phyloP scores from a whole-genome alignment of 768 basidiomycete genomes.

The Naganishia vishniacii region DNA sequence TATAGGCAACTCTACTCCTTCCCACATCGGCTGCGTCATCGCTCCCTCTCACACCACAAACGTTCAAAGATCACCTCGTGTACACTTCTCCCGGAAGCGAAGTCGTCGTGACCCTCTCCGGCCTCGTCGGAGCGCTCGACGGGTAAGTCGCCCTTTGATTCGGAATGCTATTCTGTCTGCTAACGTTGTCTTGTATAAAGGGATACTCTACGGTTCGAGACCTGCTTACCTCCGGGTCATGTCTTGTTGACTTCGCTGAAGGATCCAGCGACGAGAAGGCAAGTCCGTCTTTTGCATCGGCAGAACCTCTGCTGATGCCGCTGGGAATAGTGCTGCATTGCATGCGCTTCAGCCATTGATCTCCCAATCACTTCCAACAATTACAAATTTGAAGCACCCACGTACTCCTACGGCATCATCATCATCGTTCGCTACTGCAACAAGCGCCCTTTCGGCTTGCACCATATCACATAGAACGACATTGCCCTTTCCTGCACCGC shows the following conservation, averaged over 20 bases:
- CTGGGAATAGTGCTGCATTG: conserved; percentile 26
- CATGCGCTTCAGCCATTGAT: conserved; percentile 44
- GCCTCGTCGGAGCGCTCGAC: conserved; percentile 66
- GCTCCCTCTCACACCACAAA: conserved; percentile 62
- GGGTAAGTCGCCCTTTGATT: conserved; percentile 52
- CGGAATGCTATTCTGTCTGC: not conserved
- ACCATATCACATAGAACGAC: conserved; percentile 5
- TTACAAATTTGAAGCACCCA: conserved; percentile 41
- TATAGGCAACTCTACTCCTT: conserved; percentile 71
- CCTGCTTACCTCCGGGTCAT: conserved; percentile 15
- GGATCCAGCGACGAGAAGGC: conserved; percentile 33
- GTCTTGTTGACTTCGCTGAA: conserved; percentile 31
- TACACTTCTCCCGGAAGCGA: conserved; percentile 56
- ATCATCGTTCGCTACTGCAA: conserved; percentile 4
- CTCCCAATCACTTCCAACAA: conserved; percentile 51
- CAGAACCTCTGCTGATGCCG: not conserved
- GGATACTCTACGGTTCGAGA: not conserved
- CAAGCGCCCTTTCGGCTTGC: not conserved
- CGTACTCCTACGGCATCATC: conserved; percentile 5
- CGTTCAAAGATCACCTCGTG: conserved; percentile 76
- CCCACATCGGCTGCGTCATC: conserved; percentile 59
- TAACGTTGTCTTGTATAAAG: not conserved
- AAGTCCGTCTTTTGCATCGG: not conserved
- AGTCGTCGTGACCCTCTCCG: conserved; percentile 70
- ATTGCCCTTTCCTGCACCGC: conserved; percentile 24